Evolutionary conservation across 495 filamentous ascomycete species (phyloP), one percentile per base, ranked within the genome.

Genomic region (Apodospora peruviana): DNA sequence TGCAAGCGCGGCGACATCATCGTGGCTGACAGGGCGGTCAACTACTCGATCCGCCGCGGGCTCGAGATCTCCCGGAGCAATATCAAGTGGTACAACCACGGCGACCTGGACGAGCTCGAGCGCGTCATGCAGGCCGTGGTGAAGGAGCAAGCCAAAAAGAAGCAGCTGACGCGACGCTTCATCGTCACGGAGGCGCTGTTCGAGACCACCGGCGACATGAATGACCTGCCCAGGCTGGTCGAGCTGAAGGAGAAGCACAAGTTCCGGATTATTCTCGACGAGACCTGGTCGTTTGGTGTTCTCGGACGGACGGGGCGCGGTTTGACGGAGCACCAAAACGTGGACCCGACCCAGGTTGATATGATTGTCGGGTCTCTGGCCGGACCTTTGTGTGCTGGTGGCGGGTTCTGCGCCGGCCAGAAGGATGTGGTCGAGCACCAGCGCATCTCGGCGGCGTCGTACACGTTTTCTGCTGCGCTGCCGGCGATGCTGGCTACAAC

Each of bases 1-100:
- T 90, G 85, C 53, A 99, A 99, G 76, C 77, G 93, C 54, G 94
- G 94, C 4, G 93, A 99, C 66, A 87, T 99, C 58, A 97, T 99
- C 53, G 89, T 99, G 35, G 93, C 93, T n/a, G 93, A 99, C 68
- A 86, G 84, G 56, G 88, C 90, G 17, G 86, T 91, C 55, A 96
- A 91, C 66, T 97, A 86, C 72, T 85, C 94, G 7, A 90, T 96
- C 56, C 84, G 91, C 41, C 93, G 91, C 68, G 93, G 94, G 37
- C 76, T 99, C 7, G 88, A 99, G 73, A 88, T 95, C 43, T 93
- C 87, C 4, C 78, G 93, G 43, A 94, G 89, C 69, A 89, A 79
- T 16, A 86, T 97, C 43, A 76, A 81, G 39, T 99, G 91, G 88
- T 97, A 90, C 67, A 86, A 95, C 55, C 93, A 99, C 60, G 94